Evolutionary conservation across 139 green algal species (phyloP), one percentile per base, ranked within the genome.

Genomic region (Chlamydomonas sp.): DNA sequence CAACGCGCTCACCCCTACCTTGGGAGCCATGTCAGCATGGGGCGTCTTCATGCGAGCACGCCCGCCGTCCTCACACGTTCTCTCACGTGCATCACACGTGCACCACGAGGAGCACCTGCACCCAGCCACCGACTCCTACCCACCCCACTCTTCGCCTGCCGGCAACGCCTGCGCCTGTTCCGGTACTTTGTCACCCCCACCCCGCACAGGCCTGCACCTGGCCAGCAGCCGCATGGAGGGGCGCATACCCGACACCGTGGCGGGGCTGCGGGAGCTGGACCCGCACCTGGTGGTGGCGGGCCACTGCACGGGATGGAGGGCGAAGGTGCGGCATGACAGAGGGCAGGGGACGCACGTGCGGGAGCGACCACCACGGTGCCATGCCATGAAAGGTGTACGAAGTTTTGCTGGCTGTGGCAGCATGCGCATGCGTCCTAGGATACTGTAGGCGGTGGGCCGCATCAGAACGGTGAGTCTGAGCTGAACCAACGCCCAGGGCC

Each of bases 251-350:
- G 62, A 86, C 18, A 94, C 91, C 15, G 67, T 93, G 1, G 69
- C 20, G n/a, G 78, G 63, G 18, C 74, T 90, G 71, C 73, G 59
- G 88, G 16, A 84, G 57, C 79, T 85, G 6, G 4, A 60, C 16
- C 84, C 90, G 5, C 49, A 6, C 5, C 58, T 85, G 18, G 68
- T 92, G 1, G 74, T 92, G 62, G 80, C 80, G 3, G 89, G 82
- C 8, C 89, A 90, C 78, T 92, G 90, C 88, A 93, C 88, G 18
- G 90, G 90, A 63, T 91, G 90, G 91, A 67, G 87, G 59, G 87
- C 87, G 4, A 90, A 90, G 80, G 83, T 88, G 73, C 12, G 79
- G 63, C 49, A 5, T 63, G 31, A 71, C 63, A 61, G 63, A 20
- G 6, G n/a, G 80, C 12, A 49, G 14, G 79, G 64, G 31, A 77